These are phyloP conservation scores for Vitis hybrid DNA, from an alignment of 177 flowering plant genomes.

Conservation along the genomic window DNA sequence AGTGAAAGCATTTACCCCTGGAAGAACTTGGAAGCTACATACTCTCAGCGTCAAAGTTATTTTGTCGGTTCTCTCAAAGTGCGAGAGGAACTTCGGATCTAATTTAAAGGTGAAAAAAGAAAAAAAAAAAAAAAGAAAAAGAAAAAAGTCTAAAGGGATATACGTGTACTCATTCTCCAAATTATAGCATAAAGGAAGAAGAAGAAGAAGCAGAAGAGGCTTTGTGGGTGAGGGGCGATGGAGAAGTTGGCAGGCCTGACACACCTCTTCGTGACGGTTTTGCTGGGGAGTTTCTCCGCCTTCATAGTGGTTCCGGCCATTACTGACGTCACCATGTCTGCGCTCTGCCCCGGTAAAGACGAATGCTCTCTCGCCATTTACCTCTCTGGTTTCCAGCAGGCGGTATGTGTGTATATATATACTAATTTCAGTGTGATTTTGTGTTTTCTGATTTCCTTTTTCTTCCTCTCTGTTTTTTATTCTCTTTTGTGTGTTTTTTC, in stretches of 20 bases:
- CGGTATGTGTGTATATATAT: constrained; percentile 14
- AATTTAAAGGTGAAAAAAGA: too few species aligned
- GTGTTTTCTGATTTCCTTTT: background rate
- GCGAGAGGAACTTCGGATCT: too few species aligned
- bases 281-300: constrained; percentile 20
- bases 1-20: too few species aligned
- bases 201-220: constrained; percentile 8
- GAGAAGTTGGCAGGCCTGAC: constrained; percentile 18
- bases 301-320: constrained; percentile 38
- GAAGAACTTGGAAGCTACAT: too few species aligned
- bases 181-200: background rate
- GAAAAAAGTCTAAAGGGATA: too few species aligned
- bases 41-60: too few species aligned
- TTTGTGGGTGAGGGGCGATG: constrained; percentile 13
- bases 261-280: constrained; percentile 39
- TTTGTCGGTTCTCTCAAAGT: too few species aligned
- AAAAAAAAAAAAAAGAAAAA: too few species aligned
- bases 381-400: constrained; percentile 49
- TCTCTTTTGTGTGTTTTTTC: background rate
- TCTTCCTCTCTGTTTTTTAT: background rate
- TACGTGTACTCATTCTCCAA: too few species aligned
- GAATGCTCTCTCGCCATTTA: constrained; percentile 51
- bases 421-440: too few species aligned
- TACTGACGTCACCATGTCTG: constrained; percentile 47
- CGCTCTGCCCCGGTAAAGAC: constrained; percentile 41